Percentiles rank a stretch among this genome's conserved stretches.
phyloP scores from a whole-genome alignment of 2,329 filamentous ascomycete genomes.

The Ceratocystiopsis brevicomis region DNA sequence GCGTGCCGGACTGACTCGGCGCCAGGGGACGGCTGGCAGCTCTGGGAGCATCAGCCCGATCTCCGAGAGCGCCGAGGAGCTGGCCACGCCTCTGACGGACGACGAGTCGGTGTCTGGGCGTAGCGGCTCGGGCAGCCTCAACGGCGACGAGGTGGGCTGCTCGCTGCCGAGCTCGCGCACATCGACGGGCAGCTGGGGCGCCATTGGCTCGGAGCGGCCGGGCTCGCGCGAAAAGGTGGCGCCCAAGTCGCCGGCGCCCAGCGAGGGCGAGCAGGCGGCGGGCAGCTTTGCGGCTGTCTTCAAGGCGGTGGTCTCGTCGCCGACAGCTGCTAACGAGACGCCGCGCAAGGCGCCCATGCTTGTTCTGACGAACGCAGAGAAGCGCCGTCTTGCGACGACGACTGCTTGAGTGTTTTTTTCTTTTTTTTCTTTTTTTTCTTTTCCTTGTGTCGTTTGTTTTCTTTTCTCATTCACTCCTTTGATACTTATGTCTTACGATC shows the following conservation, averaged over 20 bases:
- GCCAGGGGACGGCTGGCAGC: conserved; percentile 49
- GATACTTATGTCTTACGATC: conserved; percentile 2
- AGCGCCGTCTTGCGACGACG: conserved; percentile 36
- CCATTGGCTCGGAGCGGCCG: conserved; percentile 75
- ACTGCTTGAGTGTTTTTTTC: not conserved
- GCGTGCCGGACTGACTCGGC: conserved; percentile 71
- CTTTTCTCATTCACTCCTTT: not conserved
- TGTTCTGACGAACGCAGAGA: conserved; percentile 74
- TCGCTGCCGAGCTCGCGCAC: conserved; percentile 59
- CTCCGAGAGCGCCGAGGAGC: conserved; percentile 54
- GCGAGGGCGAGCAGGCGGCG: conserved; percentile 18
- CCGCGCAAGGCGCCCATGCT: conserved; percentile 74
- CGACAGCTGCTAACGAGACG: conserved; percentile 28
- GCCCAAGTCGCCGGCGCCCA: conserved; percentile 4
- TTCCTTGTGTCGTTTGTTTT: not conserved
- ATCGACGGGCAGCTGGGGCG: conserved; percentile 53
- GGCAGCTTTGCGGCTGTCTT: conserved; percentile 50
- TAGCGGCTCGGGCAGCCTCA: conserved; percentile 63
- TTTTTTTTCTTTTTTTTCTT: not conserved
- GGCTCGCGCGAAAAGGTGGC: conserved; percentile 50
- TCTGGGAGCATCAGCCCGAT: conserved; percentile 73
- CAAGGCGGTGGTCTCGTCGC: conserved; percentile 40
- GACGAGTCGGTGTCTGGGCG: conserved; percentile 58
- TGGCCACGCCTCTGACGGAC: conserved; percentile 50
- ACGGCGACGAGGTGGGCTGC: conserved; percentile 44